Percentiles rank a stretch among this genome's conserved stretches.
These are phyloP conservation scores for Aquilaria yunnanensis DNA, from an alignment of 345 rosid genomes.

Conservation along the genomic window DNA sequence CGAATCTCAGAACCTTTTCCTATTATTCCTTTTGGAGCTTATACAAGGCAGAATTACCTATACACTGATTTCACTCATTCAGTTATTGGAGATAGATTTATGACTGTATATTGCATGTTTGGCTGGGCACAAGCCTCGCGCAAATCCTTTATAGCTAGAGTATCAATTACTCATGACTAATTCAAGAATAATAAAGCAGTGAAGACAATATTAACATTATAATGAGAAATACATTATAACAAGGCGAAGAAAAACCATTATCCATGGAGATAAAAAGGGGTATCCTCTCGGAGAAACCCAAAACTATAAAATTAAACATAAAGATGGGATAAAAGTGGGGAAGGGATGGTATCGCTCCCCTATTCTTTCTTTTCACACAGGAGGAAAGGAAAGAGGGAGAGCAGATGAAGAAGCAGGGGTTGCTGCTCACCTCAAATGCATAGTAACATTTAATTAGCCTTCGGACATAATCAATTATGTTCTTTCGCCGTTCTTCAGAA, in stretches of 20 bases:
- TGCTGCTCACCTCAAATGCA: constrained; percentile 59
- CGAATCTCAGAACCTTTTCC: too few relatives aligned
- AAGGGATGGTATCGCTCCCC: too few relatives aligned
- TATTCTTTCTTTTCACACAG: background rate
- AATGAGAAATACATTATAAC: too few relatives aligned
- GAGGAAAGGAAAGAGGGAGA: constrained; percentile 6
- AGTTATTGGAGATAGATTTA: background rate
- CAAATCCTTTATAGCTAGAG: background rate
- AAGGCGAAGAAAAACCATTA: background rate
- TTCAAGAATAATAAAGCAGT: background rate
- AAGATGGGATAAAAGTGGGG: too few relatives aligned
- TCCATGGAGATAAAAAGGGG: background rate
- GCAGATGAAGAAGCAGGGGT: background rate
- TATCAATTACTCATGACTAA: constrained; percentile 1
- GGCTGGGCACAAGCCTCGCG: background rate
- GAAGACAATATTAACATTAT: too few relatives aligned
- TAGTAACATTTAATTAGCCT: constrained; percentile 43
- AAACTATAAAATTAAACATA: too few relatives aligned
- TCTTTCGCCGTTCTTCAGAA: constrained; percentile 64
- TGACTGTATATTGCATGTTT: background rate
- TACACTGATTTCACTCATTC: background rate
- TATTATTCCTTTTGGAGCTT: too few relatives aligned
- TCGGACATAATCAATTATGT: constrained; percentile 48
- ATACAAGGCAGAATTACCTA: background rate
- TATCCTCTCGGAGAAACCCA: too few relatives aligned